These are phyloP conservation scores for Auricularia cornea DNA, from an alignment of 768 basidiomycete genomes.

Conservation along the genomic window DNA sequence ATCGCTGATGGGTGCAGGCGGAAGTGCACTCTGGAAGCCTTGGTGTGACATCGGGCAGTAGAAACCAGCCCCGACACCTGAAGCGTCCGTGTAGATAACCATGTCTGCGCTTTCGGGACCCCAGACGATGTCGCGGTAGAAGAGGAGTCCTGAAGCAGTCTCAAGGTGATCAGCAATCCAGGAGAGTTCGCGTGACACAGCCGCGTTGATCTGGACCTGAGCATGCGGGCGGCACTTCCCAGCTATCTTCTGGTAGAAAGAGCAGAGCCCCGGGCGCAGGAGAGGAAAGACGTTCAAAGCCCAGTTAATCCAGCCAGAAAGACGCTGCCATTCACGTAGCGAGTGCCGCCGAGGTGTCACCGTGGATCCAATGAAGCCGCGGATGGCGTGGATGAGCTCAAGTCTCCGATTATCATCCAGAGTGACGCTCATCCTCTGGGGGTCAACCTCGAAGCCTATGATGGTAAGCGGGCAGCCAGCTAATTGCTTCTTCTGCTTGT, in stretches of 20 bases:
- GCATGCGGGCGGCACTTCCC: constrained; percentile 16
- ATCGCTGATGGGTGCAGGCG: neutral
- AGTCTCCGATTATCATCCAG: constrained; percentile 11
- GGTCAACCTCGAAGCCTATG: constrained; percentile 33
- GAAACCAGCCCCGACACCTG: constrained; percentile 12
- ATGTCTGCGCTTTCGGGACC: neutral
- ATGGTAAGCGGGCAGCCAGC: constrained; percentile 25
- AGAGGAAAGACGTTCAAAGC: constrained; percentile 31
- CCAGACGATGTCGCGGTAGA: neutral
- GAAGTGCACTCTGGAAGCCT: constrained; percentile 9
- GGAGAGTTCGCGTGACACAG: constrained; percentile 16
- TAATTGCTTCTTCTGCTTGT: constrained; percentile 32
- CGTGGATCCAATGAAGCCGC: constrained; percentile 9
- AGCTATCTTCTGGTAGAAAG: constrained; percentile 27
- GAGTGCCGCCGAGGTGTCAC: constrained; percentile 7
- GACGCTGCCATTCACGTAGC: constrained; percentile 18
- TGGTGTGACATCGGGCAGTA: constrained; percentile 20
- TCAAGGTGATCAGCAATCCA: constrained; percentile 25
- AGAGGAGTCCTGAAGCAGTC: neutral
- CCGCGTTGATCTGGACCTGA: constrained; percentile 22
- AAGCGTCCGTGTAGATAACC: constrained; percentile 18
- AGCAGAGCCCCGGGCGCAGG: constrained; percentile 24
- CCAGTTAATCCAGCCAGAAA: constrained; percentile 36
- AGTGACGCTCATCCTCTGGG: constrained; percentile 23
- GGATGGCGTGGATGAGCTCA: constrained; percentile 12